Base-by-base conservation (phyloP, 768 basidiomycete species). In the Russula emetica region DNA sequence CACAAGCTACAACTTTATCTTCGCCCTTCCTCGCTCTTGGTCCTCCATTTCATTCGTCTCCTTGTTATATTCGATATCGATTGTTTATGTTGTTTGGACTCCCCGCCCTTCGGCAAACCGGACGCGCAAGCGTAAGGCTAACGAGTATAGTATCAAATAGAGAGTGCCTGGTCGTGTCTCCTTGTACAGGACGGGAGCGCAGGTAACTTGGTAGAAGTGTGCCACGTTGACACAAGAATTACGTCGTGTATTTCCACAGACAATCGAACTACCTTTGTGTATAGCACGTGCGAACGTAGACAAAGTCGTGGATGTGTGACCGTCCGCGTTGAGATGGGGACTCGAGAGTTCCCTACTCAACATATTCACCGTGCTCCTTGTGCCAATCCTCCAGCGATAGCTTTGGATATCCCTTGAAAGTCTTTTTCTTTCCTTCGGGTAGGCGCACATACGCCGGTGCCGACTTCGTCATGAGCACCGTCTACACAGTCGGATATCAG, bases 361-460 rank as follows among this genome's bases (percentile, higher is more conserved):
- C 70, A 64, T 76, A 84, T 42, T 81, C 72, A 0, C 72, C 71
- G 50, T 85, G 73, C 62, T 79, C 78, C 75, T 79, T 82, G 70
- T 87, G 86, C 86, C 85, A 87, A 2, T 67, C 71, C 70, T 86
- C 85, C 51, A 87, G 67, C 2, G 83, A 81, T 16, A 78, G 64
- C 0, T 72, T 69, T 0, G 79, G 78, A 53, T 80, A 86, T 10
- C 70, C 67, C 11, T 79, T 63, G 67, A 83, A 82, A 0, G 75
- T 65, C n/a, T 78, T 70, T 69, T 83, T 85, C 1, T 74, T 53
- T 6, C 83, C 85, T 63, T 83, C 84, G 0, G 86, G 85, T n/a
- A 86, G 79, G 40, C 82, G 81, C 45, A 86, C 85, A 50, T 84
- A 85, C 1, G 70, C 75, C 1, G 85, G 85, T 65, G 84, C 85